Evolutionary conservation across 2,329 filamentous ascomycete species (phyloP).

Genomic region (Cladophialophora chaetospira): DNA sequence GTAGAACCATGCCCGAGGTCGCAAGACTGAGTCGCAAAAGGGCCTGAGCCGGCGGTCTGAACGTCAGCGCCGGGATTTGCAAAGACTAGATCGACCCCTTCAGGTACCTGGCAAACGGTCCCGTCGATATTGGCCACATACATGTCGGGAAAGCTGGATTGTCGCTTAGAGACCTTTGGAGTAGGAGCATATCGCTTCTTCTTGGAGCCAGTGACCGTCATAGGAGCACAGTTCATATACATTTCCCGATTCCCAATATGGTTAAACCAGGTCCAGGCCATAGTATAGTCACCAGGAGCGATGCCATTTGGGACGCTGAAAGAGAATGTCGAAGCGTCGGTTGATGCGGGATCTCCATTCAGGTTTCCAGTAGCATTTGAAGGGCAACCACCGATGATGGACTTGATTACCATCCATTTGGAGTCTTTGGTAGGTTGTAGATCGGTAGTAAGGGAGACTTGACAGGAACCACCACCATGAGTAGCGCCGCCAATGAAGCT

Average conservation of each 20-base stretch:
- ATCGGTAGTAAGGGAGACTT: conserved; percentile 83
- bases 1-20: conserved; percentile 31
- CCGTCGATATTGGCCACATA: conserved; percentile 69
- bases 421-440: conserved; percentile 64
- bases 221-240: conserved; percentile 93
- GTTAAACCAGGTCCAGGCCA: conserved; percentile 97
- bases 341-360: conserved; percentile 47
- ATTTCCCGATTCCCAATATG: conserved; percentile 89
- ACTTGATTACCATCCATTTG: conserved; percentile 86
- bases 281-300: conserved; percentile 72
- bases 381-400: conserved; percentile 83
- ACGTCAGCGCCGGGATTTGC: conserved; percentile 66
- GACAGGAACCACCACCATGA: conserved; percentile 91
- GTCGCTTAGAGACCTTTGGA: conserved; percentile 31
- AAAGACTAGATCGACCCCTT: conserved; percentile 63
- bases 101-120: conserved; percentile 58
- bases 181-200: conserved; percentile 46
- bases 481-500: conserved; percentile 70
- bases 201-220: conserved; percentile 61
- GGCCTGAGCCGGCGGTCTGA: conserved; percentile 39
- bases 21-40: conserved; percentile 29
- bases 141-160: conserved; percentile 67
- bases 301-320: conserved; percentile 73
- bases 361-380: conserved; percentile 62
- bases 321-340: conserved; percentile 61